Conservation (phyloP, 208 protist species). For the Phytomonas francai region DNA sequence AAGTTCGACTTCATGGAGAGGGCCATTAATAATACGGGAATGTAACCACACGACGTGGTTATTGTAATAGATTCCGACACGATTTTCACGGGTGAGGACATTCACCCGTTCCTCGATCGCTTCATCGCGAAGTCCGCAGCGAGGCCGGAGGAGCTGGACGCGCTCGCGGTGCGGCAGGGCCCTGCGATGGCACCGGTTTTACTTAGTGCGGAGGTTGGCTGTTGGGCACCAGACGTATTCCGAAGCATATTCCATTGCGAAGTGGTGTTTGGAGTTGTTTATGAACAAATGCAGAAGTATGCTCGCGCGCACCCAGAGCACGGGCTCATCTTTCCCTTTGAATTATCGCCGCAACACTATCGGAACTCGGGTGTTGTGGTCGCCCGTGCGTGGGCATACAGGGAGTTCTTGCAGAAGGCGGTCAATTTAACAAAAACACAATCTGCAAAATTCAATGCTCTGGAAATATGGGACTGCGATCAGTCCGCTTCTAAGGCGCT, state of each 20-base stretch:
- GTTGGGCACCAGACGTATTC: not conserved
- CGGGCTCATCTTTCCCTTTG: not conserved
- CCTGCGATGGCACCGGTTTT: not conserved
- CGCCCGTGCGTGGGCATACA: not conserved
- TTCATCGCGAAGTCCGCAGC: not conserved
- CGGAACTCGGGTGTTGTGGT: not conserved
- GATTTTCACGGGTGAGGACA: not conserved
- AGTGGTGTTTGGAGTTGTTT: not conserved
- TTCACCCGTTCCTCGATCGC: not conserved
- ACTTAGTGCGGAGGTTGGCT: not conserved
- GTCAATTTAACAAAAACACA: not conserved
- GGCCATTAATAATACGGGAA: not conserved
- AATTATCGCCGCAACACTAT: not conserved
- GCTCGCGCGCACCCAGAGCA: not conserved
- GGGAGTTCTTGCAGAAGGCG: not conserved
- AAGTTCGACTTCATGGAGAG: not conserved
- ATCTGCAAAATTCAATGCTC: not conserved
- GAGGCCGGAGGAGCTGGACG: not conserved
- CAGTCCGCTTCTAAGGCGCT: not conserved
- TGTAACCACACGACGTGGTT: not conserved
- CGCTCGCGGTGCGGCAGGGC: not conserved
- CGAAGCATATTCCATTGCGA: not conserved
- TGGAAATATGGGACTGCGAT: not conserved
- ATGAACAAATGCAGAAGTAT: not conserved
- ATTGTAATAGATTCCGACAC: constrained; percentile 2